phyloP scores from a whole-genome alignment of 768 basidiomycete species.

The Pisolithus sp. region DNA sequence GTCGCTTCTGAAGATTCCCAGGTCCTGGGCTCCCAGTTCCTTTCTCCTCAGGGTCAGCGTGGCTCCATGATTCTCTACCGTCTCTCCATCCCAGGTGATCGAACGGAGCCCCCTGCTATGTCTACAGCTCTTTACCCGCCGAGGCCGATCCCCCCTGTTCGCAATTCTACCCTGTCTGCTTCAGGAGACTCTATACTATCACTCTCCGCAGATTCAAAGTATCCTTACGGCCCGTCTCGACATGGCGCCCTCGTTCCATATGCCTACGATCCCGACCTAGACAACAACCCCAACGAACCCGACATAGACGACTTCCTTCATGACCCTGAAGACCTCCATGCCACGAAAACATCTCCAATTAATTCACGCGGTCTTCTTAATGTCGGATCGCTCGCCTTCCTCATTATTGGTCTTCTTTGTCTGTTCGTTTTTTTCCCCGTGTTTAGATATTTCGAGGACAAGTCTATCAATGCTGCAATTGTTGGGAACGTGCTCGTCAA shows the following conservation, averaged over 20 bases:
- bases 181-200: constrained; percentile 47
- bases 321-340: constrained; percentile 40
- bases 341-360: constrained; percentile 19
- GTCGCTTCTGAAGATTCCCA: constrained; percentile 41
- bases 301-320: constrained; percentile 79
- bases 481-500: constrained; percentile 65
- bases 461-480: constrained; percentile 36
- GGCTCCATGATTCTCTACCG: constrained; percentile 68
- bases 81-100: constrained; percentile 33
- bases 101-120: constrained; percentile 14
- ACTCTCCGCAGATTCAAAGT: constrained; percentile 55
- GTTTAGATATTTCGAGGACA: constrained; percentile 27
- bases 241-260: constrained; percentile 52
- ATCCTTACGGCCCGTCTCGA: constrained; percentile 39
- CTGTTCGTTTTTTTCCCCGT: constrained; percentile 86
- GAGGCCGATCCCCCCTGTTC: constrained; percentile 13
- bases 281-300: constrained; percentile 40
- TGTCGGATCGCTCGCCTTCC: constrained; percentile 56
- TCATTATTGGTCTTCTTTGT: constrained; percentile 55
- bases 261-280: constrained; percentile 59
- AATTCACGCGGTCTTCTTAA: constrained; percentile 56
- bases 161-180: constrained; percentile 44
- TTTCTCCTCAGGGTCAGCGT: constrained; percentile 22
- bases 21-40: constrained; percentile 28
- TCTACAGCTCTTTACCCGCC: constrained; percentile 27